These are phyloP conservation scores for Dothideomycetidae sp. DNA, from an alignment of 2,329 filamentous ascomycete genomes.

Conservation along the genomic window DNA sequence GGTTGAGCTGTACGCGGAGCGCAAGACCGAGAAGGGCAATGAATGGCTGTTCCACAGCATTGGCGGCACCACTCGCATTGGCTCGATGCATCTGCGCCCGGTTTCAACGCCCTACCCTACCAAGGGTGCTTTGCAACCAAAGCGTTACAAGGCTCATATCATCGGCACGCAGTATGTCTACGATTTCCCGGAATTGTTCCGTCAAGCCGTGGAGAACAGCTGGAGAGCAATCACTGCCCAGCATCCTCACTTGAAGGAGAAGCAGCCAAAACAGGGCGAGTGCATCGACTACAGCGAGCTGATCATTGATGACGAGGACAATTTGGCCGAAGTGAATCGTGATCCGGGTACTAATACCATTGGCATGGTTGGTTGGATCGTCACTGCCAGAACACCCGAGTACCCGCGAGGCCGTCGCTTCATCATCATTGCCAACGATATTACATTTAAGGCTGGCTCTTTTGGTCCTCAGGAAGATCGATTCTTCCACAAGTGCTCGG, in stretches of 20 bases:
- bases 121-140: conserved; percentile 97
- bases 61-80: conserved; percentile 86
- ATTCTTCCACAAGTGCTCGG: conserved; percentile 98
- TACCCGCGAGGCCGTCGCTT: conserved; percentile 87
- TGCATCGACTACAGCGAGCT: conserved; percentile 91
- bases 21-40: conserved; percentile 84
- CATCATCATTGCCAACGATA: conserved; percentile 96
- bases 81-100: conserved; percentile 82
- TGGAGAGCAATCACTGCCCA: conserved; percentile 67
- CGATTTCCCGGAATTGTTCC: conserved; percentile 98
- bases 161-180: conserved; percentile 99
- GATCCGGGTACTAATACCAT: conserved; percentile 91
- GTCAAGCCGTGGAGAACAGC: conserved; percentile 91
- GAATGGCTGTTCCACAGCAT: conserved; percentile 99
- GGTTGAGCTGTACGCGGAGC: conserved; percentile 94
- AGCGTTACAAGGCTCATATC: conserved; percentile 97
- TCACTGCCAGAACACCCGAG: conserved; percentile 87
- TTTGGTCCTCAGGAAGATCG: conserved; percentile 94
- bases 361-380: conserved; percentile 97
- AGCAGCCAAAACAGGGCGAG: conserved; percentile 72
- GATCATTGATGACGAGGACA: conserved; percentile 87
- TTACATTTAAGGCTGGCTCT: conserved; percentile 96
- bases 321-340: conserved; percentile 79
- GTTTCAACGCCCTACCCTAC: conserved; percentile 89
- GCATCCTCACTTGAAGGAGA: conserved; percentile 58